These are phyloP conservation scores for Chenopodium formosanum DNA, from an alignment of 148 eudicot genomes.

Conservation along the genomic window DNA sequence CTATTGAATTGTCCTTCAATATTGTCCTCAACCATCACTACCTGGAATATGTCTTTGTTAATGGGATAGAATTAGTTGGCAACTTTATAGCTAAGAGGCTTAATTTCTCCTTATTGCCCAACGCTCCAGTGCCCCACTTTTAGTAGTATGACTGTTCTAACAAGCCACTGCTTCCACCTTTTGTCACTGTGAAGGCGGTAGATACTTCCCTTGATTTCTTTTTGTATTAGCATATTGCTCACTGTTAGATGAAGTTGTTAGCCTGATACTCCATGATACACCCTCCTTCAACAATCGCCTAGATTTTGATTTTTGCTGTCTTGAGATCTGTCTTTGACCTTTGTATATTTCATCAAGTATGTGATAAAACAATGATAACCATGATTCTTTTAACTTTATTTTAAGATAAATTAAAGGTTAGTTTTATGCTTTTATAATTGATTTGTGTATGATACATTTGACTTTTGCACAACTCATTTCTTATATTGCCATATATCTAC, in stretches of 20 bases:
- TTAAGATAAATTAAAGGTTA: not conserved
- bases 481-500: too few relatives aligned
- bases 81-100: not conserved
- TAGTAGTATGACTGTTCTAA: not conserved
- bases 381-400: too few relatives aligned
- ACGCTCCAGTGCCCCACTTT: too few relatives aligned
- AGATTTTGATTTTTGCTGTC: not conserved
- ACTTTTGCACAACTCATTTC: too few relatives aligned
- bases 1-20: too few relatives aligned
- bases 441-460: not conserved
- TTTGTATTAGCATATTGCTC: not conserved
- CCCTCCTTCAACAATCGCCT: too few relatives aligned
- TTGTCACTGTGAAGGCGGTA: not conserved
- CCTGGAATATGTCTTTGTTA: not conserved
- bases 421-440: not conserved
- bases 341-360: not conserved
- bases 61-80: too few relatives aligned
- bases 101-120: too few relatives aligned
- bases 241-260: not conserved
- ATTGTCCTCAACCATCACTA: not conserved
- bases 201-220: not conserved
- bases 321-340: not conserved
- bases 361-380: not conserved
- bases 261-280: too few relatives aligned
- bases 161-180: not conserved